These are phyloP conservation scores for Spinacia oleracea DNA, from an alignment of 179 eudicot species.

Conservation along the genomic window DNA sequence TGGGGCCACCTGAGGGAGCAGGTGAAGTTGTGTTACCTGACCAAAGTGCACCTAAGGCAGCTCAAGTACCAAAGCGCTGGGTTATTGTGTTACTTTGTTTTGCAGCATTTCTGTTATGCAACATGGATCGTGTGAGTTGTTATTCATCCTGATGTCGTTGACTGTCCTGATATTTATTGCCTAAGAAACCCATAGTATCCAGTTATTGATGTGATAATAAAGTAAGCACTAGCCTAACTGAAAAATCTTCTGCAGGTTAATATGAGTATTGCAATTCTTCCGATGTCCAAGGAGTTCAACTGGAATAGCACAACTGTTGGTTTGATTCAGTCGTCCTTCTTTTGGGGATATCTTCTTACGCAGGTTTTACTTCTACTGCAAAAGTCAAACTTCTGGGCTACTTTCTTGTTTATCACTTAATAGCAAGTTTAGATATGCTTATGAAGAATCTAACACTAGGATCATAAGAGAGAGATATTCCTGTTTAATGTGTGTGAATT, in stretches of 20 bases:
- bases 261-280: conserved; percentile 98
- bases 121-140: conserved; percentile 94
- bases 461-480: neutral
- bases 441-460: neutral
- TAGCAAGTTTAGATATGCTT: neutral
- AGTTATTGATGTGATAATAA: neutral
- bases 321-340: conserved; percentile 93
- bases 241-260: conserved; percentile 59
- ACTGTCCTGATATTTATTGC: neutral
- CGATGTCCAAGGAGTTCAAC: conserved; percentile 90
- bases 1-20: conserved; percentile 51
- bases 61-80: conserved; percentile 84
- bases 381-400: neutral
- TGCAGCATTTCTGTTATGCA: conserved; percentile 82
- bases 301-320: conserved; percentile 97
- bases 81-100: conserved; percentile 89
- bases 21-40: conserved; percentile 51
- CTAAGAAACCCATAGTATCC: neutral
- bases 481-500: neutral
- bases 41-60: conserved; percentile 36
- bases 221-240: conserved; percentile 5
- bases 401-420: neutral
- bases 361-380: conserved; percentile 57
- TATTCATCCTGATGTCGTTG: conserved; percentile 10
- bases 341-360: conserved; percentile 98